Evolutionary conservation across 2,329 filamentous ascomycete species (phyloP), one percentile per base, ranked within the genome.

Genomic region (Sclerotinia trifoliorum): DNA sequence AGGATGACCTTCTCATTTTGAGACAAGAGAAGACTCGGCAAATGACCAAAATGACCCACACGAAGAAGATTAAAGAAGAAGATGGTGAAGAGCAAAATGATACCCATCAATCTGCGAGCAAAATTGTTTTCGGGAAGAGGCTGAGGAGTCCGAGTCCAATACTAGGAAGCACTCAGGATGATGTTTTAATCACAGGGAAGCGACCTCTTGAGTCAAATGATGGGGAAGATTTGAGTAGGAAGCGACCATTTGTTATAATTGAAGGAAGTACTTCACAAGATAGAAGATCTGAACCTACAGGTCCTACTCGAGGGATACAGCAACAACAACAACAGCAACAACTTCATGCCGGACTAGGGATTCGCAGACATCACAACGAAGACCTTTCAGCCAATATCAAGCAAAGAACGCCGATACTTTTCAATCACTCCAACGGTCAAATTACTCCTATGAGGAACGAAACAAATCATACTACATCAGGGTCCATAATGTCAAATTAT

Each of bases 241-340:
- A 62, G 15, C 60, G 60, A 26, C 46, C 29, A 21, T 51, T 51
- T 6, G 60, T 62, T 3, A 62, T 62, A 51, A 51, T 62, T 24
- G n/a, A 44, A 11, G 60, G 46, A 6, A 39, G 39, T 19, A 24
- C n/a, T 51, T 39, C 60, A 51, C 46, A 29, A 51, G 46, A 51
- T 19, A 51, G 13, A 19, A 49, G 1, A 21, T 26, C 44, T 13
- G 46, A 62, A 19, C 29, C 58, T 51, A 19, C 46, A 26, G 58
- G 29, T 24, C 2, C 4, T 11, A 24, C 13, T 39, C 13, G 44
- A 51, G 58, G 19, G 7, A 11, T 13, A 35, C 46, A 24, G 15
- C 42, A 54, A n/a, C 46, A 29, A 29, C 29, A 29, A 29, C 29
- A 57, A 4, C 46, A 62, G 24, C 29, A 19, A 26, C 46, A 29